Base-by-base conservation (phyloP, 371 early-diverging fungal genomes). In the Phascolomyces articulosus region DNA sequence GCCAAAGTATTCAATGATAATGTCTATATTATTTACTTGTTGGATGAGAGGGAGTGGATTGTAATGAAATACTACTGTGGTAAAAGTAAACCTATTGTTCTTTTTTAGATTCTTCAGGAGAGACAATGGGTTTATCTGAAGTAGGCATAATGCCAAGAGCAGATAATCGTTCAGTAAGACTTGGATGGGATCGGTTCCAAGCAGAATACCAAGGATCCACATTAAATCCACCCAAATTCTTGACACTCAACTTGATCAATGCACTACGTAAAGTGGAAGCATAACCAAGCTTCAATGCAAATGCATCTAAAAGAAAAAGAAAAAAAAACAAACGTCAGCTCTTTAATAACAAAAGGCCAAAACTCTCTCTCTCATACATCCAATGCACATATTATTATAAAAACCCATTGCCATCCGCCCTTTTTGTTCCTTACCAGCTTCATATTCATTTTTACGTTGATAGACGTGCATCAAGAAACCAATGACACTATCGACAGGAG, bases 181-280 rank as follows among this genome's bases (percentile, higher is more conserved):
- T 95, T 48, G 99, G 99, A 72, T 98, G 98, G 10, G 93, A 93
- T 69, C 95, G 92, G 65, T 98, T 90, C 85, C 92, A 95, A n/a
- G 93, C 92, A 26, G 96, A 95, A 74, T 96, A 96, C 70, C 92
- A 85, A 57, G 86, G 80, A 77, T 99, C 98, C 8, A 95, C 91
- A 67, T 93, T 94, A 78, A 96, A 83, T 51, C 91, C 91, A 40
- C 93, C 89, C 72, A 92, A 79, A 78, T 99, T 99, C 86, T 97
- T 93, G 18, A 89, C 85, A 63, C 94, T 91, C 27, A 99, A 73
- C 74, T 97, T 98, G 67, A 96, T 91, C 65, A 99, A 80, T 8
- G 90, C 96, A 53, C 86, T 85, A 26, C 87, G 87, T 47, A 99
- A 78, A 10, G 87, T 77, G 38, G 85, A 77, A 18, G 91, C 92